Percentiles rank a stretch among this genome's conserved stretches.
These are phyloP conservation scores for Yamadazyma kitorensis DNA, from an alignment of 805 yeast species.

Conservation along the genomic window DNA sequence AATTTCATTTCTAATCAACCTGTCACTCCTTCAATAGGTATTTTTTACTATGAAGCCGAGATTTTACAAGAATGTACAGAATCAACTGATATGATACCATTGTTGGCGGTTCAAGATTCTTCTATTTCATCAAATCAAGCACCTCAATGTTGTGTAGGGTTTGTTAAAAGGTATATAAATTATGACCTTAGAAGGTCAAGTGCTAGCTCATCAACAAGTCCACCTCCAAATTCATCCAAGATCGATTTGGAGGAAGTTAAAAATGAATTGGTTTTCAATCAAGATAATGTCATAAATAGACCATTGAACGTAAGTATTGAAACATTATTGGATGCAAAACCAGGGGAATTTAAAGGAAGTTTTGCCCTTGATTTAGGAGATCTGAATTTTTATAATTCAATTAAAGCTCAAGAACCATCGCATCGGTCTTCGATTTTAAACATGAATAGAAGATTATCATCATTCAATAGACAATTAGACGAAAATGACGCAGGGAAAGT, in stretches of 20 bases:
- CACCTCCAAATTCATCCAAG: conserved; percentile 7
- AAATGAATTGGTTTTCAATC: conserved; percentile 22
- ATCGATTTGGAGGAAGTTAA: conserved; percentile 31
- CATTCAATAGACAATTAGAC: conserved; percentile 24
- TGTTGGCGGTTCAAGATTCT: conserved; percentile 32
- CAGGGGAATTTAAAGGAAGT: conserved; percentile 41
- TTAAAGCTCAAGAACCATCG: conserved; percentile 26
- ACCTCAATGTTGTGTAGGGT: conserved; percentile 33
- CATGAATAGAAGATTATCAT: conserved; percentile 35
- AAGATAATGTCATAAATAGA: conserved; percentile 13
- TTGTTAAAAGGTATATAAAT: conserved; percentile 24
- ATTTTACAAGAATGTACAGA: conserved; percentile 32
- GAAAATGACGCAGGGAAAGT: conserved; percentile 32
- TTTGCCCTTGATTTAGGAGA: conserved; percentile 41
- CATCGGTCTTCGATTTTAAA: conserved; percentile 31
- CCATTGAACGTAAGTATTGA: conserved; percentile 18
- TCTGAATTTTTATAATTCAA: conserved; percentile 37
- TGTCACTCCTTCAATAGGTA: conserved; percentile 29
- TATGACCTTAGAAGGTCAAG: conserved; percentile 16
- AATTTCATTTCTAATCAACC: conserved; percentile 40
- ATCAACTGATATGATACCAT: conserved; percentile 29
- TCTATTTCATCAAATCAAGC: conserved; percentile 32
- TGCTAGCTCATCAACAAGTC: conserved; percentile 7
- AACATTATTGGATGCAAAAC: conserved; percentile 28
- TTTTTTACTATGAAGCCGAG: conserved; percentile 41